phyloP scores from a whole-genome alignment of 2,329 filamentous ascomycete species.

The Paracoccidioides brasiliensis region DNA sequence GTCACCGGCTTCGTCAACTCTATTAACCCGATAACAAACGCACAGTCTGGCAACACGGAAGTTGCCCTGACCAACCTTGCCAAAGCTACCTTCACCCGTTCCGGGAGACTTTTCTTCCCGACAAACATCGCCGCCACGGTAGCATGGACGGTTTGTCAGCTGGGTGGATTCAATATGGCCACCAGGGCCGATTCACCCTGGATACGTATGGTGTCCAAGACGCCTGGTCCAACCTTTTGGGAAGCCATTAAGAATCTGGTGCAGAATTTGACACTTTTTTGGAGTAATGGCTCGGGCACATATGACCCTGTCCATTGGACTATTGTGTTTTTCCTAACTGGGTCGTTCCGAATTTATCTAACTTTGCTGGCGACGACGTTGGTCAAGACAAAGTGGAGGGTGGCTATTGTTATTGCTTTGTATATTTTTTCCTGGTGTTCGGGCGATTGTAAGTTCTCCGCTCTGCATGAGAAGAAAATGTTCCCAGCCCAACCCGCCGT shows the following conservation, averaged over 20 bases:
- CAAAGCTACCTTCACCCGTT: constrained; percentile 11
- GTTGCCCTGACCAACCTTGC: constrained; percentile 13
- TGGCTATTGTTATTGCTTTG: constrained; percentile 23
- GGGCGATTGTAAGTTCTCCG: constrained; percentile 11
- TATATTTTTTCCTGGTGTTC: constrained; percentile 27
- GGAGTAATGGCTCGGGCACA: constrained; percentile 27
- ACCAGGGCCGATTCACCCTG: constrained; percentile 14
- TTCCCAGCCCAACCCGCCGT: too few species aligned
- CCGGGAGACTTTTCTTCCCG: constrained; percentile 14
- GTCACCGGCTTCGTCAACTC: constrained; percentile 20
- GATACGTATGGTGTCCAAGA: constrained; percentile 11
- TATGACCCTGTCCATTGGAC: constrained; percentile 35
- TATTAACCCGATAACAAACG: constrained; percentile 14
- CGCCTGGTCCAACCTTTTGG: constrained; percentile 10
- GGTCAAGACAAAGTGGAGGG: constrained; percentile 24
- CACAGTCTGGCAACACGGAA: constrained; percentile 10
- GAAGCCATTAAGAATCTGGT: constrained; percentile 9
- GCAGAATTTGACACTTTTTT: constrained; percentile 15
- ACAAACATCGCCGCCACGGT: constrained; percentile 13
- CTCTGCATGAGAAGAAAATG: neutral
- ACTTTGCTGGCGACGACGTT: constrained; percentile 29
- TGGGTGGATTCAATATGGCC: constrained; percentile 14
- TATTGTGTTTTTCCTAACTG: constrained; percentile 29
- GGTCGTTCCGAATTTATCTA: constrained; percentile 30
- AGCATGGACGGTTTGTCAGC: constrained; percentile 15